These are phyloP conservation scores for Neurospora sp. DNA, from an alignment of 495 filamentous ascomycete species.

Conservation along the genomic window DNA sequence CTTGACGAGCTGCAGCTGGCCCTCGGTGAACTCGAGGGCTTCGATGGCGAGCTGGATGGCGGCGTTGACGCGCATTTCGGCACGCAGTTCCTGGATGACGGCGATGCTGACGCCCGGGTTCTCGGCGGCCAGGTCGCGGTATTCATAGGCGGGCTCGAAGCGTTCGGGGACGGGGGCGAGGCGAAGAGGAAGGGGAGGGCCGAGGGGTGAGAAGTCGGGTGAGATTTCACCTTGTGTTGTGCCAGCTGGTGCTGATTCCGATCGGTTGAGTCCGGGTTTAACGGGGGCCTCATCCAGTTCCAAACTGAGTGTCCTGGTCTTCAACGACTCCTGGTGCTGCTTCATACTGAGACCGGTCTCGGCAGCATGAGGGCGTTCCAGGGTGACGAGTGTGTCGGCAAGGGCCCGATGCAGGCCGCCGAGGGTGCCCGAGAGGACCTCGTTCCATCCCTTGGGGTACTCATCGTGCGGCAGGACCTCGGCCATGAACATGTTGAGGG, in stretches of 20 bases:
- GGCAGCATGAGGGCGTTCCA: neutral
- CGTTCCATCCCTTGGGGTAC: constrained; percentile 17
- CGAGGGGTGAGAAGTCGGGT: neutral
- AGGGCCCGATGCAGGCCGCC: constrained; percentile 15
- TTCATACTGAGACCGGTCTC: neutral
- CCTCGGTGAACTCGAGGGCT: constrained; percentile 22
- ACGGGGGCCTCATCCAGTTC: neutral
- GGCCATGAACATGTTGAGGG: constrained; percentile 14
- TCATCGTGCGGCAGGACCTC: constrained; percentile 20
- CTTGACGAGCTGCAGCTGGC: constrained; percentile 19
- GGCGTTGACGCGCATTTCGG: constrained; percentile 24
- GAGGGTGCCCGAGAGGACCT: constrained; percentile 21
- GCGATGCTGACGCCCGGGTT: constrained; percentile 4
- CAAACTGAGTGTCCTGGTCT: neutral
- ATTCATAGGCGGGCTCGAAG: neutral
- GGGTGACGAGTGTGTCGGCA: constrained; percentile 4
- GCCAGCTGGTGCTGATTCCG: neutral
- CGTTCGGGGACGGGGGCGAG: neutral
- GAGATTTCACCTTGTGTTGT: neutral
- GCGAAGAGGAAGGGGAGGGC: neutral
- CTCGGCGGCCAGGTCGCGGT: neutral
- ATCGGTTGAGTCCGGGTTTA: neutral
- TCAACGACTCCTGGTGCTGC: neutral
- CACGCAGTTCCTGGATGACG: constrained; percentile 14
- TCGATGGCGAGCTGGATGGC: constrained; percentile 24